Percentiles rank a stretch among this genome's conserved stretches.
These are phyloP conservation scores for Calonectria montana DNA, from an alignment of 2,329 filamentous ascomycete species.

Conservation along the genomic window DNA sequence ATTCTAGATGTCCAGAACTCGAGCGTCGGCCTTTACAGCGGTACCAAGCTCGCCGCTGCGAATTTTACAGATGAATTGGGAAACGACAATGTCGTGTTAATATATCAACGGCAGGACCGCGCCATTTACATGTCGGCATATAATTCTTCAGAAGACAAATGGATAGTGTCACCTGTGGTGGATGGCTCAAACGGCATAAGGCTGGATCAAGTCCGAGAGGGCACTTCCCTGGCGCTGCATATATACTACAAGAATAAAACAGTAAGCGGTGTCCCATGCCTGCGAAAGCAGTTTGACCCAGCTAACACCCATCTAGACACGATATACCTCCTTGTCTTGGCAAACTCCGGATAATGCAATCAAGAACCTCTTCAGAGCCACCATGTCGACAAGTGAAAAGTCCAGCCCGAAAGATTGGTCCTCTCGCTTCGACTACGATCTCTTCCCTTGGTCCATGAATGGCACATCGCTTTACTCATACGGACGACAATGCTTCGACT, in stretches of 20 bases:
- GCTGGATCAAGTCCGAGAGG: conserved; percentile 7
- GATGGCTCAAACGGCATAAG: conserved; percentile 4
- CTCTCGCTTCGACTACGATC: background rate
- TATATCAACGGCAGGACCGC: conserved; percentile 11
- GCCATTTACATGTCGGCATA: conserved; percentile 19
- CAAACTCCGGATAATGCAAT: conserved; percentile 14
- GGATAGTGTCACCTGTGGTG: conserved; percentile 20
- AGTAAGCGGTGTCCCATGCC: background rate
- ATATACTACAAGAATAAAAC: conserved; percentile 8
- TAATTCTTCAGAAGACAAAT: conserved; percentile 12
- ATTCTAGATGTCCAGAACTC: background rate
- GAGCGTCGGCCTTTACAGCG: background rate
- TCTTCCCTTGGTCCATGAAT: background rate
- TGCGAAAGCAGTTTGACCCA: background rate
- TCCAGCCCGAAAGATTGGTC: conserved; percentile 7
- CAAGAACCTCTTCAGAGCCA: conserved; percentile 2
- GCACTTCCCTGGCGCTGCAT: conserved; percentile 4
- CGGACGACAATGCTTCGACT: conserved; percentile 5
- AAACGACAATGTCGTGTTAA: background rate
- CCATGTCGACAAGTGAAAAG: background rate
- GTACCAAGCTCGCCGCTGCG: conserved; percentile 15
- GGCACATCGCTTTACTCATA: conserved; percentile 10
- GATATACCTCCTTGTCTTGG: conserved; percentile 9
- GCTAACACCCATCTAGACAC: background rate
- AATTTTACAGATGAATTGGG: conserved; percentile 21